These are phyloP conservation scores for Neonectria magnoliae DNA, from an alignment of 2,329 filamentous ascomycete species.

Conservation along the genomic window DNA sequence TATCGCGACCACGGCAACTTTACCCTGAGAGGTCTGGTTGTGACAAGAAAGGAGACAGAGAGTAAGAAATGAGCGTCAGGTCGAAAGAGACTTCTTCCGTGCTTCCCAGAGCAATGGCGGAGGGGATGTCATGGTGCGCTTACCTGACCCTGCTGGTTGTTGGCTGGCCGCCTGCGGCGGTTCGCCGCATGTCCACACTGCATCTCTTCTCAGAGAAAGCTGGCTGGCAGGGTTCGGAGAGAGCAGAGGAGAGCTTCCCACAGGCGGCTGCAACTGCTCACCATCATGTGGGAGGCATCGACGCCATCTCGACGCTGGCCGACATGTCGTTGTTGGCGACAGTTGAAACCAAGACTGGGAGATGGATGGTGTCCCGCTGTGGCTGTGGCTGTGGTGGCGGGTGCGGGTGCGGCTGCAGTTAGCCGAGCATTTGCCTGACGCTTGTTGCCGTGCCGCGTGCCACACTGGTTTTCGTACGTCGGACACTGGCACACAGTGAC, in stretches of 20 bases:
- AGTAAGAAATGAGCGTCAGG: not conserved
- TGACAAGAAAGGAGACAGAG: not conserved
- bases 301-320: slow-evolving; percentile 28
- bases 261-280: slow-evolving; percentile 20
- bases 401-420: slow-evolving; percentile 28
- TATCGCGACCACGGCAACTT: slow-evolving; percentile 27
- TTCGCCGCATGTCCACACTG: slow-evolving; percentile 30
- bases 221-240: slow-evolving; percentile 14
- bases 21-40: slow-evolving; percentile 3
- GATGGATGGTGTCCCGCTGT: slow-evolving; percentile 43
- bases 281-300: slow-evolving; percentile 27
- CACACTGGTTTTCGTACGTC: not conserved
- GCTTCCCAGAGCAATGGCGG: slow-evolving; percentile 23
- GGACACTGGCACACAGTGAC: not conserved
- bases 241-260: not conserved
- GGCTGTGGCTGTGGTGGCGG: slow-evolving; percentile 43
- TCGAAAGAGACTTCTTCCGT: slow-evolving; percentile 38
- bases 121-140: slow-evolving; percentile 31
- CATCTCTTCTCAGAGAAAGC: slow-evolving; percentile 7
- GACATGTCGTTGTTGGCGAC: slow-evolving; percentile 37
- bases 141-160: slow-evolving; percentile 29
- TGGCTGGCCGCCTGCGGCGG: slow-evolving; percentile 32
- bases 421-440: slow-evolving; percentile 40
- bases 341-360: slow-evolving; percentile 40
- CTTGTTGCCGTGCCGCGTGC: not conserved